These are phyloP conservation scores for Cladorrhinum sp. DNA, from an alignment of 2,329 filamentous ascomycete genomes.

Conservation along the genomic window DNA sequence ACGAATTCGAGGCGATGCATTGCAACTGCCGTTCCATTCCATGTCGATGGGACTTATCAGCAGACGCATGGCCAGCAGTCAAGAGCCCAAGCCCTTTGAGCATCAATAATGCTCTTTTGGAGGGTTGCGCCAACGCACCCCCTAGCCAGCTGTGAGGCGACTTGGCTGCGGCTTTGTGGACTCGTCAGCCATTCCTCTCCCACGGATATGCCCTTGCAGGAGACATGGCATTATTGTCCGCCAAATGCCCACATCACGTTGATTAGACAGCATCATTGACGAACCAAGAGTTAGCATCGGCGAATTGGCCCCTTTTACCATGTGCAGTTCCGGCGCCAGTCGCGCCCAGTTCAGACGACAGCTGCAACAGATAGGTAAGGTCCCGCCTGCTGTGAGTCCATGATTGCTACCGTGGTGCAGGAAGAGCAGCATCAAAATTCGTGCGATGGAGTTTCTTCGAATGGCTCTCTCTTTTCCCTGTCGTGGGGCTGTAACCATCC, in stretches of 20 bases:
- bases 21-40: neutral
- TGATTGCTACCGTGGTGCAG: neutral
- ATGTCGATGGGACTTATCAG: neutral
- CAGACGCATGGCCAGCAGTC: neutral
- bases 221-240: constrained; percentile 11
- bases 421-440: too few species aligned
- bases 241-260: too few species aligned
- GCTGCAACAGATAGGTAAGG: neutral
- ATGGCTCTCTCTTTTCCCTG: neutral
- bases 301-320: constrained; percentile 6
- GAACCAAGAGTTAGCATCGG: constrained; percentile 12
- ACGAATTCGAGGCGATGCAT: neutral
- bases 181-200: constrained; percentile 22
- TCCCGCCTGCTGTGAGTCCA: neutral
- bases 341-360: constrained; percentile 6
- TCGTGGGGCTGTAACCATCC: neutral
- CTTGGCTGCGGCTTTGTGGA: constrained; percentile 27
- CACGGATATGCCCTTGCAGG: constrained; percentile 23
- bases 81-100: neutral
- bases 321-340: constrained; percentile 10
- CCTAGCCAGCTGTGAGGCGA: constrained; percentile 23
- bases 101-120: neutral
- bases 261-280: constrained; percentile 11
- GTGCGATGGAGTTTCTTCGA: neutral
- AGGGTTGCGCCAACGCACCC: constrained; percentile 22